A percentile compares a stretch with the other conserved stretches of the same genome.
phyloP scores from a whole-genome alignment of 2,329 filamentous ascomycete species.

The Xylariaceae sp. region DNA sequence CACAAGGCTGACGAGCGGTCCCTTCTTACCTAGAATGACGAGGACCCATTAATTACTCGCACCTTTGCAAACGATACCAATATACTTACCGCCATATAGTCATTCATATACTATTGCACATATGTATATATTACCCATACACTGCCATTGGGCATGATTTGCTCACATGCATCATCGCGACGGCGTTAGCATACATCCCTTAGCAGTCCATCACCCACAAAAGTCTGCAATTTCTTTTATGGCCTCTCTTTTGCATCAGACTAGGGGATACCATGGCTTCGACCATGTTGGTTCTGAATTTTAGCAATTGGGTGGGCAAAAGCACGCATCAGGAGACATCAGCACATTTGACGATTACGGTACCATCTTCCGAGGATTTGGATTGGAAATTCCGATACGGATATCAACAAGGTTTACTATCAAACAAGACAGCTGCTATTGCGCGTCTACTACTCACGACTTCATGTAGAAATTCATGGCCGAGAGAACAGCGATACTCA shows the following conservation, averaged over 20 bases:
- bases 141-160: slow-evolving; percentile 13
- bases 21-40: slow-evolving; percentile 12
- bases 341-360: slow-evolving; percentile 9
- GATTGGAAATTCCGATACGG: slow-evolving; percentile 4
- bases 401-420: slow-evolving; percentile 1
- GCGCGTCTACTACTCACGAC: slow-evolving; percentile 17
- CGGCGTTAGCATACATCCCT: slow-evolving; percentile 29
- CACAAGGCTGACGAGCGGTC: slow-evolving; percentile 27
- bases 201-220: neutral
- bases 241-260: slow-evolving; percentile 1
- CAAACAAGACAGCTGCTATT: neutral
- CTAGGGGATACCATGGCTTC: slow-evolving; percentile 3
- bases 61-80: slow-evolving; percentile 1
- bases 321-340: slow-evolving; percentile 22
- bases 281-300: slow-evolving; percentile 8
- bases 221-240: slow-evolving; percentile 5
- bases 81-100: slow-evolving; percentile 1
- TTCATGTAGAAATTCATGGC: slow-evolving; percentile 19
- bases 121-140: slow-evolving; percentile 12
- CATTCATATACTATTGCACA: neutral
- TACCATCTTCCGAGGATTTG: slow-evolving; percentile 16
- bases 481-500: slow-evolving; percentile 3
- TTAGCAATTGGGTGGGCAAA: slow-evolving; percentile 16
- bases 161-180: slow-evolving; percentile 29
- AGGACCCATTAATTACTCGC: neutral